These are phyloP conservation scores for Sporisorium reilianum DNA, from an alignment of 1,284 basidiomycete genomes.

Conservation along the genomic window DNA sequence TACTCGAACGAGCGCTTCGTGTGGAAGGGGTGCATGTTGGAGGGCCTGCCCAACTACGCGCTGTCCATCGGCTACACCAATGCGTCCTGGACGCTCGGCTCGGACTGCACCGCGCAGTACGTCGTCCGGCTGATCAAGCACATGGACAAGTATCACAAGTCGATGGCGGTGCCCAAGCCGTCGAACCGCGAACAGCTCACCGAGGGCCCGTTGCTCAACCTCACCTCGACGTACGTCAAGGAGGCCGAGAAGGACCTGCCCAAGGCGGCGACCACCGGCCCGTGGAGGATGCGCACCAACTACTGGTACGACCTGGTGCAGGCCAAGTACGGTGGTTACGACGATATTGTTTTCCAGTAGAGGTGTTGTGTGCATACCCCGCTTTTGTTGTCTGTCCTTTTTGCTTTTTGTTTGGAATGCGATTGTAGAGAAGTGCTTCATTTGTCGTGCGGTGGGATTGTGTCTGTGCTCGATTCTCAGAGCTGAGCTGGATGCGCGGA, in stretches of 20 bases:
- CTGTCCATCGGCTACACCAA: constrained; percentile 66
- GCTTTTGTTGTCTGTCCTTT: not conserved
- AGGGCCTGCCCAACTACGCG: constrained; percentile 64
- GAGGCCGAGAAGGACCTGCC: constrained; percentile 59
- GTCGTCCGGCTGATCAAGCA: constrained; percentile 57
- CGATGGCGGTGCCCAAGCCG: constrained; percentile 28
- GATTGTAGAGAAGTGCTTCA: no score
- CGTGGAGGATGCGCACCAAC: constrained; percentile 57
- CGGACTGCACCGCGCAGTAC: constrained; percentile 61
- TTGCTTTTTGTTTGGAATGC: not conserved
- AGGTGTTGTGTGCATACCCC: not conserved
- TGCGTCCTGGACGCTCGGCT: constrained; percentile 67
- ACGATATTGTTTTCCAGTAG: constrained; percentile 42
- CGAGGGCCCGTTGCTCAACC: constrained; percentile 57
- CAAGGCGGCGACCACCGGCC: constrained; percentile 54
- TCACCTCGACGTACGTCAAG: constrained; percentile 66
- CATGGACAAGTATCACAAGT: constrained; percentile 55
- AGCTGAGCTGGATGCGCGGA: no score
- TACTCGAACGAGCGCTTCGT: constrained; percentile 50
- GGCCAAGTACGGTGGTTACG: constrained; percentile 51
- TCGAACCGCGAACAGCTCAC: constrained; percentile 22
- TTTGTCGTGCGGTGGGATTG: no score
- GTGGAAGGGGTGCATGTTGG: constrained; percentile 67
- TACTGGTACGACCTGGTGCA: constrained; percentile 60
- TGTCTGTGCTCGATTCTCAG: no score